These are phyloP conservation scores for Rosa chinensis DNA, from an alignment of 306 rosid species.

Conservation along the genomic window DNA sequence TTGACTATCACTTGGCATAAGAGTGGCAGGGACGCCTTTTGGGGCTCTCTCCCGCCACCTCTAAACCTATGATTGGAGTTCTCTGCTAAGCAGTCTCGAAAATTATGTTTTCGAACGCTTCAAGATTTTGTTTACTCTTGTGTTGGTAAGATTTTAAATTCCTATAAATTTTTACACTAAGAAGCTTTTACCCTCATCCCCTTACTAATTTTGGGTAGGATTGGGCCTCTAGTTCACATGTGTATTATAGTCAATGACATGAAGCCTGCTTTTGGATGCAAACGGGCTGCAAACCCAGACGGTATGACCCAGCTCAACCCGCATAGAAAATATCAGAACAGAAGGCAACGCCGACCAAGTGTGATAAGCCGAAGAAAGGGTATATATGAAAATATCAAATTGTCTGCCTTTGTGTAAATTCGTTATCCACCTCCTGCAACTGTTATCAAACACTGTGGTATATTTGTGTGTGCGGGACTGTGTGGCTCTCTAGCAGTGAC, in stretches of 20 bases:
- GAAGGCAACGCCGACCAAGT: neutral
- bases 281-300: neutral
- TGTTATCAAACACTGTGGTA: neutral
- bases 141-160: too few relatives aligned
- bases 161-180: too few relatives aligned
- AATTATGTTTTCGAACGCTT: too few relatives aligned
- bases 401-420: constrained; percentile 1
- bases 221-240: neutral
- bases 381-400: neutral
- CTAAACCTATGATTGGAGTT: too few relatives aligned
- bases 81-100: too few relatives aligned
- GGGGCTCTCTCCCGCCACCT: too few relatives aligned
- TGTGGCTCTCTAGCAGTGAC: constrained; percentile 15
- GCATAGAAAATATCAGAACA: neutral
- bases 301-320: neutral
- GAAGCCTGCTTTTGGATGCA: neutral
- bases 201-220: neutral
- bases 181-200: neutral
- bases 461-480: neutral
- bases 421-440: constrained; percentile 21
- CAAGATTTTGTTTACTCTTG: too few relatives aligned
- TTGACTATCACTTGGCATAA: too few relatives aligned
- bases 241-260: neutral
- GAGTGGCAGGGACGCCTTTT: too few relatives aligned
- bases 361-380: neutral